Evolutionary conservation across 176 grass and related monocot genomes (phyloP).

Genomic region (Coix lacrymajobi): DNA sequence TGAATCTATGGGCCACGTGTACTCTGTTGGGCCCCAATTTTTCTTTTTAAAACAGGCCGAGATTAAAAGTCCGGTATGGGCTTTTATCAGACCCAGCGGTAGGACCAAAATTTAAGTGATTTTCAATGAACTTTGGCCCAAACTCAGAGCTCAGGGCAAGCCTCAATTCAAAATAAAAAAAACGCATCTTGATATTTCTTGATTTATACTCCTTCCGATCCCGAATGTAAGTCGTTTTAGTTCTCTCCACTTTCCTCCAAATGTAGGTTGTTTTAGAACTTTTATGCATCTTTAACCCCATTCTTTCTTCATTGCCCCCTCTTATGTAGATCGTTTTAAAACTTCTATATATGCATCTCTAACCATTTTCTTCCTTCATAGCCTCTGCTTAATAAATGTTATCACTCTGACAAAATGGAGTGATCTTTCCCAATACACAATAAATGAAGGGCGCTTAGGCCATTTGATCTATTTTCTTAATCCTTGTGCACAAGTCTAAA

Average conservation of each 20-base stretch:
- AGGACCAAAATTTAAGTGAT: neutral
- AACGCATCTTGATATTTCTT: neutral
- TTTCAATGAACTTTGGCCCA: neutral
- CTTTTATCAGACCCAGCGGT: neutral
- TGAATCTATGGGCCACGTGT: neutral
- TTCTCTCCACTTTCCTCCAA: neutral
- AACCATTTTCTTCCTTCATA: neutral
- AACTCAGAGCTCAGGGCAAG: neutral
- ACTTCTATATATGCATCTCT: neutral
- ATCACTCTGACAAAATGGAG: no score
- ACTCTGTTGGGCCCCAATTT: neutral
- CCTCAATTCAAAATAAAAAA: neutral
- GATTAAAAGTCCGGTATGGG: neutral
- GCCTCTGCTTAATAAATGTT: no score
- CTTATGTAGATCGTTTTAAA: neutral
- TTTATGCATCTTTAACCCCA: neutral
- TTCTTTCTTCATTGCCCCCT: neutral
- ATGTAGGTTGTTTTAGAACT: neutral
- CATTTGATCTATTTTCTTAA: neutral
- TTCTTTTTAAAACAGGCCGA: neutral
- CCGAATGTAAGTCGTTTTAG: neutral
- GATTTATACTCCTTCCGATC: neutral
- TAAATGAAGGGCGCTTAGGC: neutral
- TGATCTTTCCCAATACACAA: neutral
- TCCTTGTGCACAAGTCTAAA: neutral